Conservation (phyloP, 2,329 filamentous ascomycete genomes). For the Pseudocercospora cruenta region DNA sequence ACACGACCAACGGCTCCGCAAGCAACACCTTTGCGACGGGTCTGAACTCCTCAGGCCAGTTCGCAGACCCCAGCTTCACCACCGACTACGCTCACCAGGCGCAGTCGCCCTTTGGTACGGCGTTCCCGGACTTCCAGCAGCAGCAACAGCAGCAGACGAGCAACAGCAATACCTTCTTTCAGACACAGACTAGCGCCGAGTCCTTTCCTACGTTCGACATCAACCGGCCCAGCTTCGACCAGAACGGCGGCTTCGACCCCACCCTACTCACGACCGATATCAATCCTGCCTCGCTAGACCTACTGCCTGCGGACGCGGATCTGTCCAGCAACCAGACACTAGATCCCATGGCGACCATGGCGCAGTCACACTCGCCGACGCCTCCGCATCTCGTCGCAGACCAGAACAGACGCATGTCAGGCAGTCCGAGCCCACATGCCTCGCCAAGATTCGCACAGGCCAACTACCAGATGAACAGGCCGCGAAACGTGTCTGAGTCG, state of each 20-base stretch:
- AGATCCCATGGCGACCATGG: slow-evolving; percentile 55
- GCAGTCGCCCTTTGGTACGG: slow-evolving; percentile 47
- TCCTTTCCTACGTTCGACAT: slow-evolving; percentile 62
- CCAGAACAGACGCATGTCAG: slow-evolving; percentile 56
- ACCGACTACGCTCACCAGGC: slow-evolving; percentile 50
- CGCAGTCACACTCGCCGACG: slow-evolving; percentile 55
- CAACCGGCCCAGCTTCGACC: slow-evolving; percentile 56
- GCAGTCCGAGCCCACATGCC: slow-evolving; percentile 55
- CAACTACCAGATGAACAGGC: slow-evolving; percentile 55
- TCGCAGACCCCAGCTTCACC: slow-evolving; percentile 42
- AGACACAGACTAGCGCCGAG: slow-evolving; percentile 28
- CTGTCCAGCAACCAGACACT: slow-evolving; percentile 47
- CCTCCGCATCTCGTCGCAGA: slow-evolving; percentile 62
- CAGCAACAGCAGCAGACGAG: slow-evolving; percentile 45
- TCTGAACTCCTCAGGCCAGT: slow-evolving; percentile 34
- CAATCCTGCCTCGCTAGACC: slow-evolving; percentile 44
- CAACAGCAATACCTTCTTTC: slow-evolving; percentile 17
- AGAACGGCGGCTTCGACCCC: slow-evolving; percentile 61
- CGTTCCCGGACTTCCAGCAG: slow-evolving; percentile 34
- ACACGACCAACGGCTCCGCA: slow-evolving; percentile 27
- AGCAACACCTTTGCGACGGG: slow-evolving; percentile 21
- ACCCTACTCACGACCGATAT: slow-evolving; percentile 60
- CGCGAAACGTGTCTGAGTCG: slow-evolving; percentile 58
- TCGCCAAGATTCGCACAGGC: slow-evolving; percentile 60
- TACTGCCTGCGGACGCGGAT: slow-evolving; percentile 49